phyloP scores from a whole-genome alignment of 768 basidiomycete genomes.

The Trametes meyenii region DNA sequence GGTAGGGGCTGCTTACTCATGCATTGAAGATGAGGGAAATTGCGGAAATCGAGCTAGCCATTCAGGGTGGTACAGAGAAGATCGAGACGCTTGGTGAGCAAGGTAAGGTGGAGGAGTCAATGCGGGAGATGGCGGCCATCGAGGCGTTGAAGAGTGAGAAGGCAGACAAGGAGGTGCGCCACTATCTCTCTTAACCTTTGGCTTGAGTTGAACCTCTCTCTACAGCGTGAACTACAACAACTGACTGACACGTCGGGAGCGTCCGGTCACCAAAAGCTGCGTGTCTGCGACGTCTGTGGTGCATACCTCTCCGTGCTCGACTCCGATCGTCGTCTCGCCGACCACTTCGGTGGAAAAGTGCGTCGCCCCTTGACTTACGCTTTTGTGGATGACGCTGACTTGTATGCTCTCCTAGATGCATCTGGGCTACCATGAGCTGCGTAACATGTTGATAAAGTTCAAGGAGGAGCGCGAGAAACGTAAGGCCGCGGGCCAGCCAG shows the following conservation, averaged over 20 bases:
- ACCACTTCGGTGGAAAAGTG: constrained; percentile 99
- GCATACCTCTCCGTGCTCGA: constrained; percentile 98
- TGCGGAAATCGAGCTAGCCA: constrained; percentile 97
- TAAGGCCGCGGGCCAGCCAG: constrained; percentile 57
- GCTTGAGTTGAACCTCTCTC: not conserved
- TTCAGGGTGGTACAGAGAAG: constrained; percentile 98
- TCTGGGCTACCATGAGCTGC: constrained; percentile 96
- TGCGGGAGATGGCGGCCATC: constrained; percentile 96
- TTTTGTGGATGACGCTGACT: not conserved
- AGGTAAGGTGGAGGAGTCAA: constrained; percentile 99
- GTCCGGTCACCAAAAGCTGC: constrained; percentile 98
- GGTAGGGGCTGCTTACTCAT: not conserved
- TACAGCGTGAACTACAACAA: constrained; percentile 88
- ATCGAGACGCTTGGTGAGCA: constrained; percentile 96
- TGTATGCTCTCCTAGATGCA: constrained; percentile 74
- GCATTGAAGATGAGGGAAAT: constrained; percentile 92
- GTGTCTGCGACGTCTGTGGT: constrained; percentile 99
- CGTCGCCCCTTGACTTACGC: constrained; percentile 31
- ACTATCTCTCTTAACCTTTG: not conserved
- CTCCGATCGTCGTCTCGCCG: constrained; percentile 96
- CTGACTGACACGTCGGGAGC: constrained; percentile 98
- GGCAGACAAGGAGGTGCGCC: constrained; percentile 85
- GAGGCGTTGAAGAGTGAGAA: constrained; percentile 98
- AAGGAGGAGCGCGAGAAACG: constrained; percentile 87
- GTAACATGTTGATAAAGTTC: constrained; percentile 90